Conservation (phyloP, 768 basidiomycete genomes). For the Termitomyces sp. region DNA sequence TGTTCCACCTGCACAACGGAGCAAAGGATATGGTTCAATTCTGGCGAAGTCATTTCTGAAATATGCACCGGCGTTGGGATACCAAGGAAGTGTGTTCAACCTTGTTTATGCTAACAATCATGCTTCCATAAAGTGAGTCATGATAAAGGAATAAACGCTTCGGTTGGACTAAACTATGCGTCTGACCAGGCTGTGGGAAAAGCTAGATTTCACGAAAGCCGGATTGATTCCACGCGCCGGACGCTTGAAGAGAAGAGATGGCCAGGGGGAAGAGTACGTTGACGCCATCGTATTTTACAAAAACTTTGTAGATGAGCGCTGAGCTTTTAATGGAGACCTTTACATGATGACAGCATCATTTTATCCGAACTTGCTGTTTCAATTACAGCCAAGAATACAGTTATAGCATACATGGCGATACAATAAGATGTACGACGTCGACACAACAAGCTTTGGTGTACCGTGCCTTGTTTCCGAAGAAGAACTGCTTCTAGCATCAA, state of each 20-base stretch:
- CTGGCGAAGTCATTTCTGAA: slow-evolving; percentile 77
- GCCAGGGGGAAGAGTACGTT: slow-evolving; percentile 77
- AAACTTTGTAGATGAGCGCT: slow-evolving; percentile 45
- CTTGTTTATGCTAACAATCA: slow-evolving; percentile 83
- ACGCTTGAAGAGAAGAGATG: slow-evolving; percentile 59
- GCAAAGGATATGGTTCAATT: slow-evolving; percentile 59
- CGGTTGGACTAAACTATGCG: background rate
- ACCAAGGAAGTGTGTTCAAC: slow-evolving; percentile 82
- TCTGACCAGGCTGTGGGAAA: slow-evolving; percentile 67
- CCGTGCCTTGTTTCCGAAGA: background rate
- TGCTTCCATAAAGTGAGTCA: slow-evolving; percentile 59
- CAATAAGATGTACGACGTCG: background rate
- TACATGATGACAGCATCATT: background rate
- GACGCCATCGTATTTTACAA: slow-evolving; percentile 87
- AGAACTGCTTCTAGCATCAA: background rate
- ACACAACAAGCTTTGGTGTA: background rate
- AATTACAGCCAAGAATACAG: background rate
- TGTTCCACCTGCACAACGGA: slow-evolving; percentile 58
- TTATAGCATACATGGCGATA: background rate
- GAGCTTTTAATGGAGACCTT: slow-evolving; percentile 5
- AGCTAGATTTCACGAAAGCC: slow-evolving; percentile 70
- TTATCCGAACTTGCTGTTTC: background rate
- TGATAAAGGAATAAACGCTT: background rate
- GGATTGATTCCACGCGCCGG: slow-evolving; percentile 78
- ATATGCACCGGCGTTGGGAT: slow-evolving; percentile 76